phyloP scores from a whole-genome alignment of 78 protist genomes.

The Cavenderia fasciculata region DNA sequence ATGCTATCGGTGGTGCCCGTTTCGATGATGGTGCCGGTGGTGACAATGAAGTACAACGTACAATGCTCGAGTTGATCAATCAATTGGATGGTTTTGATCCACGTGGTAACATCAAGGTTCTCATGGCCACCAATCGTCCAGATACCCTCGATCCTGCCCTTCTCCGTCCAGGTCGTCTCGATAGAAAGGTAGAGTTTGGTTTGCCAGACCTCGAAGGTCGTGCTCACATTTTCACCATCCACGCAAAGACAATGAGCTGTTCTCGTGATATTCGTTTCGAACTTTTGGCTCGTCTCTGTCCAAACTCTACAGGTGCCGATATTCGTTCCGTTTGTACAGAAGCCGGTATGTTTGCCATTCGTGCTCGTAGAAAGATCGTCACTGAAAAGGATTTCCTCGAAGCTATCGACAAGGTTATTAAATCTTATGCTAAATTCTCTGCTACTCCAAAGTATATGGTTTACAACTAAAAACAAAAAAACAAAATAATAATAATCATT shows the following conservation, averaged over 20 bases:
- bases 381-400: conserved; percentile 98
- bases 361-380: conserved; percentile 93
- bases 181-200: conserved; percentile 98
- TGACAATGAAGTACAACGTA: conserved; percentile 99
- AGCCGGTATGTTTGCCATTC: conserved; percentile 94
- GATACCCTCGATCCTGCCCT: conserved; percentile 99
- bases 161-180: conserved; percentile 99
- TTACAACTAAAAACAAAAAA: conserved; percentile 88
- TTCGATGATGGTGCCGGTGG: conserved; percentile 98
- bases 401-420: conserved; percentile 99
- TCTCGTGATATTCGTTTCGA: conserved; percentile 98
- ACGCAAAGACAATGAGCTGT: conserved; percentile 90
- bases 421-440: conserved; percentile 98
- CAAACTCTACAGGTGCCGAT: conserved; percentile 97
- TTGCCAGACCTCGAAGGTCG: conserved; percentile 98
- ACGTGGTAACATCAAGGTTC: conserved; percentile 99
- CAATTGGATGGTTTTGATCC: conserved; percentile 99
- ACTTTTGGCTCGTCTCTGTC: conserved; percentile 99
- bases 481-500: not conserved
- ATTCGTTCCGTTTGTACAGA: conserved; percentile 90
- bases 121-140: conserved; percentile 99
- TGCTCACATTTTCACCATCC: conserved; percentile 95
- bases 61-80: conserved; percentile 99
- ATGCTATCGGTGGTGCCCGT: conserved; percentile 99
- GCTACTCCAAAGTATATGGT: conserved; percentile 99